These are phyloP conservation scores for Dictyostelium intermedium DNA, from an alignment of 78 protist species.

Conservation along the genomic window DNA sequence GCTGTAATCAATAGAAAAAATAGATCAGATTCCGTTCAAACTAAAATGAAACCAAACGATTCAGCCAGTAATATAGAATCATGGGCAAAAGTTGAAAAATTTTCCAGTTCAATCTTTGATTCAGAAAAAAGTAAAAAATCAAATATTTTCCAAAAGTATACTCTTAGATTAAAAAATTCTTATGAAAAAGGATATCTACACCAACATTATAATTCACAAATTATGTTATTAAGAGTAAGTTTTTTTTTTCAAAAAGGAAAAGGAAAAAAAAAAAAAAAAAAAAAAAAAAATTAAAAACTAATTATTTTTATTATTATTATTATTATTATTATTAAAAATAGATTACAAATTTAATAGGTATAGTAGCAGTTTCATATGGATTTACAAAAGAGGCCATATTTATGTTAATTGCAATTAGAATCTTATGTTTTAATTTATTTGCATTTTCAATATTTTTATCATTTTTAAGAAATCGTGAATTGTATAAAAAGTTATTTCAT, in stretches of 20 bases:
- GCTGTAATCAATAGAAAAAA: not conserved
- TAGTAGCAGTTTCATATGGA: slow-evolving; percentile 65
- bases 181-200: slow-evolving; percentile 40
- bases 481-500: slow-evolving; percentile 48
- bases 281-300: no score
- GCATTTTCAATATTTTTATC: slow-evolving; percentile 70
- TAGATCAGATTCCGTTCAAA: slow-evolving; percentile 32
- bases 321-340: not conserved
- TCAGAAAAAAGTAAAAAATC: not conserved
- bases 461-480: slow-evolving; percentile 31
- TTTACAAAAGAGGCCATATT: slow-evolving; percentile 49
- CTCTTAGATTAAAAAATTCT: slow-evolving; percentile 31
- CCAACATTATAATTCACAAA: slow-evolving; percentile 48
- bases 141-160: slow-evolving; percentile 48
- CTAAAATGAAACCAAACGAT: not conserved
- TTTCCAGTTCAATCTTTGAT: not conserved
- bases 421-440: slow-evolving; percentile 66
- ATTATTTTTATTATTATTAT: not conserved
- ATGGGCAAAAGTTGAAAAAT: not conserved
- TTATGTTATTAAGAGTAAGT: slow-evolving; percentile 54
- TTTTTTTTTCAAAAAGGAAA: no score
- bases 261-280: no score
- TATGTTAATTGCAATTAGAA: slow-evolving; percentile 66
- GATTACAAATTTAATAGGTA: slow-evolving; percentile 65
- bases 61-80: not conserved